A percentile compares a stretch with the other conserved stretches of the same genome.
phyloP scores from a whole-genome alignment of 352 stramenopile genomes.

The Pythium catenulatum region DNA sequence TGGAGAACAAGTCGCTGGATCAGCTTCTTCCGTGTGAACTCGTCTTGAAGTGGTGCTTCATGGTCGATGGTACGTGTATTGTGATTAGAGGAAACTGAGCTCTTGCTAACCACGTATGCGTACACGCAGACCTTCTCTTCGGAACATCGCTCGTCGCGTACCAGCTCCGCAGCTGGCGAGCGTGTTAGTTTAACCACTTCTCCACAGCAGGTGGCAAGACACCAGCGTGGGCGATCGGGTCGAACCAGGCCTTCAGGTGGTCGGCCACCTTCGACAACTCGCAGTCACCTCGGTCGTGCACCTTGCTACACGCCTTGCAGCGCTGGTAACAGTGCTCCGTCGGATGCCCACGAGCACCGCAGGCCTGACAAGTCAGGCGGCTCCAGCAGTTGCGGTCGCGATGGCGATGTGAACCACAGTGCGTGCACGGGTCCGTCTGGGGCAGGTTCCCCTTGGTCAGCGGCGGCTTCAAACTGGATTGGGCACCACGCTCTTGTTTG shows the following conservation, averaged over 20 bases:
- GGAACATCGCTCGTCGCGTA: conserved; percentile 32
- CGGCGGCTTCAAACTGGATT: background rate
- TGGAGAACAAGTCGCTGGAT: conserved; percentile 34
- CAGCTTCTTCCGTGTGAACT: conserved; percentile 8
- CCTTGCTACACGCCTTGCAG: background rate
- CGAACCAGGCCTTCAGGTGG: conserved; percentile 19
- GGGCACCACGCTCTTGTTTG: background rate
- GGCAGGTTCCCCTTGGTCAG: background rate
- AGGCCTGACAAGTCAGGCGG: background rate
- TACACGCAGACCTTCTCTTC: background rate
- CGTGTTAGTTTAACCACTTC: conserved; percentile 44
- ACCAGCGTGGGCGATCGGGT: conserved; percentile 1
- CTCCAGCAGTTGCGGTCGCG: conserved; percentile 21
- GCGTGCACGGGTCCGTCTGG: background rate
- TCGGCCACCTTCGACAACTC: background rate
- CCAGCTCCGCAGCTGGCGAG: background rate
- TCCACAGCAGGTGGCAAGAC: background rate
- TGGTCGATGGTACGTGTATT: background rate
- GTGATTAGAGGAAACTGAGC: too few relatives aligned
- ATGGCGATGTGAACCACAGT: conserved; percentile 22
- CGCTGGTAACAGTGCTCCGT: conserved; percentile 11
- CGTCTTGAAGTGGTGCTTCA: conserved; percentile 6
- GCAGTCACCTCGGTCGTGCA: conserved; percentile 6
- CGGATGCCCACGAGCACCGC: background rate
- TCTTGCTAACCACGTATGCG: background rate